phyloP scores from a whole-genome alignment of 2,329 filamentous ascomycete genomes.

The Cordyceps javanica region DNA sequence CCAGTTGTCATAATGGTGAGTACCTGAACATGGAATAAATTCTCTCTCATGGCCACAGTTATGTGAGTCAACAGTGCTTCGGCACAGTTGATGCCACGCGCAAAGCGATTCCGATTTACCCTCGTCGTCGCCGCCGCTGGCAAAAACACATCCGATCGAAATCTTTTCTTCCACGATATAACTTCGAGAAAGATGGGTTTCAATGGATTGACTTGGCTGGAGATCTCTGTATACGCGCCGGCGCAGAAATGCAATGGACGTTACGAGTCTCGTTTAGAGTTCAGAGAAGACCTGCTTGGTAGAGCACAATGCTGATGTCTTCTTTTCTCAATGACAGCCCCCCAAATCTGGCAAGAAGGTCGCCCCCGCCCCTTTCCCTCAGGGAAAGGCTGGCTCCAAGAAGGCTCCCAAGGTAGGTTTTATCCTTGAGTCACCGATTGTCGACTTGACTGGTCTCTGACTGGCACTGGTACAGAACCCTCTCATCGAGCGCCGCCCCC shows the following conservation, averaged over 20 bases:
- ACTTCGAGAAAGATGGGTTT: constrained; percentile 7
- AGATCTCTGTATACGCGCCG: constrained; percentile 35
- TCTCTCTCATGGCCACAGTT: constrained; percentile 34
- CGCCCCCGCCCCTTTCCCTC: constrained; percentile 92
- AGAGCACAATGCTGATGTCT: constrained; percentile 79
- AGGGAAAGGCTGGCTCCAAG: constrained; percentile 86
- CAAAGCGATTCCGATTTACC: constrained; percentile 22
- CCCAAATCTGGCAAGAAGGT: constrained; percentile 97
- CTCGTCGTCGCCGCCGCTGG: constrained; percentile 9
- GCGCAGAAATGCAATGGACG: constrained; percentile 48
- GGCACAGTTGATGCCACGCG: constrained; percentile 26
- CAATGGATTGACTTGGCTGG: constrained; percentile 56
- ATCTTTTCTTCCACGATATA: constrained; percentile 14
- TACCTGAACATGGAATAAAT: constrained; percentile 20
- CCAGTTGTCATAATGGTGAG: constrained; percentile 38
- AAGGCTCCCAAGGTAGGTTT: constrained; percentile 87
- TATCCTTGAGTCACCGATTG: constrained; percentile 22
- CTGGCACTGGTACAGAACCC: constrained; percentile 64
- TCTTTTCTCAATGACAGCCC: constrained; percentile 99
- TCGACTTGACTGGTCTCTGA: neutral
- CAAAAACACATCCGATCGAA: constrained; percentile 28
- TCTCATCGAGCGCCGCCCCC: constrained; percentile 94
- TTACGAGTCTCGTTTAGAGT: constrained; percentile 74
- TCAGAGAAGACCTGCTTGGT: constrained; percentile 71
- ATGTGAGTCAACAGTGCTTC: constrained; percentile 29